These are phyloP conservation scores for Glycine latifolia DNA, from an alignment of 306 rosid species.

Conservation along the genomic window DNA sequence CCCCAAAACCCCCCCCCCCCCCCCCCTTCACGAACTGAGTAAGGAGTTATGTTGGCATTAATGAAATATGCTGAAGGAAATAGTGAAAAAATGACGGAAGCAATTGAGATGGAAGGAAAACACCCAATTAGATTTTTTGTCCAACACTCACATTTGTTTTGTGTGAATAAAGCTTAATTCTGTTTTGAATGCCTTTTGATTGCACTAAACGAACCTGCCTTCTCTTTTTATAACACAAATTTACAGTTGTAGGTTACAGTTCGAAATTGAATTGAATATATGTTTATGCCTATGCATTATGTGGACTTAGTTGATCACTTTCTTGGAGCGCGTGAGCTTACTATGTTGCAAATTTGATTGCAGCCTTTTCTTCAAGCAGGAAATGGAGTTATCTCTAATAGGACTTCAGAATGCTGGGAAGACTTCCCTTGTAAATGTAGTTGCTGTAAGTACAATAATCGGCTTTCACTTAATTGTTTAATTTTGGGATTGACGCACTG, in stretches of 20 bases:
- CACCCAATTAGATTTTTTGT: not conserved
- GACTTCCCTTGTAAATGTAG: conserved; percentile 92
- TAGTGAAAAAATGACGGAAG: not conserved
- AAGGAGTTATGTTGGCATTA: not conserved
- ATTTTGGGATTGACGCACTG: conserved; percentile 39
- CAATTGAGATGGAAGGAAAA: conserved; percentile 12
- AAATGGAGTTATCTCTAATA: conserved; percentile 91
- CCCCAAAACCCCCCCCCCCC: no score
- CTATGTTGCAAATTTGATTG: conserved; percentile 52
- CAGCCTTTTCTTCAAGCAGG: conserved; percentile 97
- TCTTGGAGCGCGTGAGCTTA: conserved; percentile 42
- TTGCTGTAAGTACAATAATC: conserved; percentile 71
- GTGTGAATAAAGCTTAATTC: not conserved
- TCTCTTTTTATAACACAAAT: not conserved
- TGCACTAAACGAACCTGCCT: not conserved
- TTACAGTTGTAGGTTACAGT: conserved; percentile 13
- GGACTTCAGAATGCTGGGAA: conserved; percentile 97
- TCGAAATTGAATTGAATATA: conserved; percentile 18
- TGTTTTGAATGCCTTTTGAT: conserved; percentile 5
- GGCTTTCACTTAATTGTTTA: conserved; percentile 24
- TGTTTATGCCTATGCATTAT: conserved; percentile 4
- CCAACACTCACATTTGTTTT: not conserved
- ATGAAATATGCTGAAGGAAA: not conserved
- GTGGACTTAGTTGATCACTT: conserved; percentile 39
- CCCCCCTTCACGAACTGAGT: not conserved